A percentile compares a stretch with the other conserved stretches of the same genome.
phyloP scores from a whole-genome alignment of 2,329 filamentous ascomycete genomes.

The Cyanodermella asteris region DNA sequence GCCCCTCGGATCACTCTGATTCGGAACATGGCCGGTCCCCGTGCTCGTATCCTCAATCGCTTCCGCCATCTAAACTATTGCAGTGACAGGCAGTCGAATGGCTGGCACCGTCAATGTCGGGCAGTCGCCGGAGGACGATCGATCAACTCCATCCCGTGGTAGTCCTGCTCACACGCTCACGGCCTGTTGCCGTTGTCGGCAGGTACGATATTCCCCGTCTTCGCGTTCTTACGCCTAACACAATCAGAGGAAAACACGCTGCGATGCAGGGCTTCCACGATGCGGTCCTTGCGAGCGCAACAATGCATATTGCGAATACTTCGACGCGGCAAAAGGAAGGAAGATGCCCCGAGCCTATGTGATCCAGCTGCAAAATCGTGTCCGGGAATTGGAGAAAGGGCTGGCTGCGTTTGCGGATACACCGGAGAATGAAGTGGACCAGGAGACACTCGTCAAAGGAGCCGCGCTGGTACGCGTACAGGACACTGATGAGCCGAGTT shows the following conservation, averaged over 20 bases:
- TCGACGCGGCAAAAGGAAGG: conserved; percentile 65
- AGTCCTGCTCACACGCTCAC: conserved; percentile 7
- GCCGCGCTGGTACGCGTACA: conserved; percentile 69
- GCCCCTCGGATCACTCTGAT: too few relatives aligned
- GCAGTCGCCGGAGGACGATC: too few relatives aligned
- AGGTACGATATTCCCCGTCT: neutral
- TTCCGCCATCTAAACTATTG: too few relatives aligned
- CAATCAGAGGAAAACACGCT: conserved; percentile 77
- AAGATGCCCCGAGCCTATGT: conserved; percentile 86
- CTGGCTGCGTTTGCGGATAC: conserved; percentile 53
- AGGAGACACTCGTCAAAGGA: conserved; percentile 70
- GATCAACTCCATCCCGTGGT: too few relatives aligned
- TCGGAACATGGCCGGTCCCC: too few relatives aligned
- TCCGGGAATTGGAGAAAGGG: conserved; percentile 61
- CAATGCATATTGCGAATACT: conserved; percentile 84
- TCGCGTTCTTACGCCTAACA: too few relatives aligned
- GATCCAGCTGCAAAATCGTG: conserved; percentile 70
- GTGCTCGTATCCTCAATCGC: too few relatives aligned
- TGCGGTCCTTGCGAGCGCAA: conserved; percentile 85
- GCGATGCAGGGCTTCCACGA: conserved; percentile 76
- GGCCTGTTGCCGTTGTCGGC: conserved; percentile 7
- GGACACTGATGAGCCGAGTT: conserved; percentile 72
- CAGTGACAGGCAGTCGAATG: too few relatives aligned
- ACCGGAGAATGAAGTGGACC: conserved; percentile 54
- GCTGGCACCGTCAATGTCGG: too few relatives aligned